Percentiles rank a stretch among this genome's conserved stretches.
phyloP scores from a whole-genome alignment of 495 filamentous ascomycete genomes.

The Amphirosellinia nigrospora region DNA sequence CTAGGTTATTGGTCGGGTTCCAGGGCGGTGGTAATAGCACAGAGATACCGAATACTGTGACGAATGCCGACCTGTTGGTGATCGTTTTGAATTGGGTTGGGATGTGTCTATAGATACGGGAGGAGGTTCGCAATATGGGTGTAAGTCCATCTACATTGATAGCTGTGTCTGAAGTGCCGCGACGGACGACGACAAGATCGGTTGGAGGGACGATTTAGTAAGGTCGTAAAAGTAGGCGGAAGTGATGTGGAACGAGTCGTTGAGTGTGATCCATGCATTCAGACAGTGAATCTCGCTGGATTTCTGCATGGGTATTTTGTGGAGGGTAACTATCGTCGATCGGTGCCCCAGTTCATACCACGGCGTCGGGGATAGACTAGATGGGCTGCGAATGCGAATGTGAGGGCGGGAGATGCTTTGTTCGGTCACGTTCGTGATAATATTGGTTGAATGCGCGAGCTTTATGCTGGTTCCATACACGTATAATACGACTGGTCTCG shows the following conservation, averaged over 20 bases:
- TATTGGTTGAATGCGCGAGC: neutral
- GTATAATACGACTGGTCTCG: slow-evolving; percentile 1
- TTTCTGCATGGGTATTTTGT: slow-evolving; percentile 9
- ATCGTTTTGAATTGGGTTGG: slow-evolving; percentile 25
- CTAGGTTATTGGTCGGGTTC: slow-evolving; percentile 72
- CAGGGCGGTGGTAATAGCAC: slow-evolving; percentile 45
- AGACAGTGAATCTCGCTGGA: neutral
- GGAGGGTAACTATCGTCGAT: neutral
- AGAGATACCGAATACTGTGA: slow-evolving; percentile 29
- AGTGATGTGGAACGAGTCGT: slow-evolving; percentile 6
- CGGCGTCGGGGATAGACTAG: neutral
- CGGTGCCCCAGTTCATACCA: neutral
- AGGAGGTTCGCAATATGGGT: slow-evolving; percentile 35
- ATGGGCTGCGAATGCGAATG: neutral
- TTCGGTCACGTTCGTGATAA: neutral
- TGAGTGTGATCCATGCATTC: slow-evolving; percentile 23
- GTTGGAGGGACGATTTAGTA: neutral
- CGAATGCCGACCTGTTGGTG: slow-evolving; percentile 60
- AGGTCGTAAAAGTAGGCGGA: slow-evolving; percentile 2
- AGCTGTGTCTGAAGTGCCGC: slow-evolving; percentile 42
- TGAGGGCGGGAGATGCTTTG: neutral
- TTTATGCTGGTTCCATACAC: slow-evolving; percentile 10
- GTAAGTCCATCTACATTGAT: slow-evolving; percentile 75
- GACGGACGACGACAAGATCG: neutral
- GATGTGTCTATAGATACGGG: slow-evolving; percentile 17